Evolutionary conservation across 225 moss, liverwort and hornwort species (phyloP).

Genomic region (Sphagnum contortum): DNA sequence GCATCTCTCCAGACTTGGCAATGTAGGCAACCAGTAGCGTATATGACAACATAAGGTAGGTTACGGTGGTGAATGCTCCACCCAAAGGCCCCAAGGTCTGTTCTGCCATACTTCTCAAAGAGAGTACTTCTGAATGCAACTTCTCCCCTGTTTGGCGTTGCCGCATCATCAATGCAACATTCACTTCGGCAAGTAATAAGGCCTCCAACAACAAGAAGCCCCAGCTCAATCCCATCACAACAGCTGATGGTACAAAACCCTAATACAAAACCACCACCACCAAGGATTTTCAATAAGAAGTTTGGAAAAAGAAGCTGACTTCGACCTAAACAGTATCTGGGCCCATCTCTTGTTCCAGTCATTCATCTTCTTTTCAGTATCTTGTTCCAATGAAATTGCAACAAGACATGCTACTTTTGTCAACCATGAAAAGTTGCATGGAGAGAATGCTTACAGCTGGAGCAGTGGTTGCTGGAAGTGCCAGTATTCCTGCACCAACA

Average conservation of each 20-base stretch:
- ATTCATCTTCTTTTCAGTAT: no score
- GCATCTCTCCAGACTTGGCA: conserved; percentile 51
- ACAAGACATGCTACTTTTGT: no score
- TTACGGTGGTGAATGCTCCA: conserved; percentile 24
- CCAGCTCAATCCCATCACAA: conserved; percentile 34
- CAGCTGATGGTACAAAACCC: conserved; percentile 48
- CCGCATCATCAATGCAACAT: conserved; percentile 55
- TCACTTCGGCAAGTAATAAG: conserved; percentile 43
- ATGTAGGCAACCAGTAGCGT: conserved; percentile 53
- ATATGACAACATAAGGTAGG: conserved; percentile 49
- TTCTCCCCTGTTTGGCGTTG: conserved; percentile 11
- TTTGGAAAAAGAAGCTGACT: not conserved
- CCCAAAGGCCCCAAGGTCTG: conserved; percentile 46
- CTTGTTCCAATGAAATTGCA: no score
- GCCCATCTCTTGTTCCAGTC: no score
- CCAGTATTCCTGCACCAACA: conserved; percentile 55
- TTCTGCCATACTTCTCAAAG: conserved; percentile 45
- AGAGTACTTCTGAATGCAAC: conserved; percentile 38
- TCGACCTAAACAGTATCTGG: no score
- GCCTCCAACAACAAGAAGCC: conserved; percentile 37
- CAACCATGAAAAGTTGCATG: no score
- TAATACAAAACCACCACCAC: conserved; percentile 4
- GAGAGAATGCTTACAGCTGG: conserved; percentile 32
- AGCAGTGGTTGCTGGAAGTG: conserved; percentile 50
- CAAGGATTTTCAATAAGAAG: not conserved